These are phyloP conservation scores for Saccharomyces hybrid DNA, from an alignment of 1,139 yeast genomes.

Conservation along the genomic window DNA sequence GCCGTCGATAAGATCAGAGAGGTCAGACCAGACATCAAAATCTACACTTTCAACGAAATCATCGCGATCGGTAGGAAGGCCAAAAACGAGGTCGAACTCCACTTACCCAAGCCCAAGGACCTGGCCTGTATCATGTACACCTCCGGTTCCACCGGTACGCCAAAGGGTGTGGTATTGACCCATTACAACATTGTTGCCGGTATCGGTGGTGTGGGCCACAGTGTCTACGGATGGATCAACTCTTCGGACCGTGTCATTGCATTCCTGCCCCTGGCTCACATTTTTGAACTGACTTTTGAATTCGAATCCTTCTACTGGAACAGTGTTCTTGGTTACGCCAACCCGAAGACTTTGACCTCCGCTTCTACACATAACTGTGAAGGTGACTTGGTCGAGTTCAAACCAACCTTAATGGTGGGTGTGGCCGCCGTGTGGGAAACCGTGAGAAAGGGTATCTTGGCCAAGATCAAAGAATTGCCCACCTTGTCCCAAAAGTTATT, in stretches of 20 bases:
- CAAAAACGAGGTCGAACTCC: slow-evolving; percentile 28
- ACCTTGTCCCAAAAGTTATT: slow-evolving; percentile 66
- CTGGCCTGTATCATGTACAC: slow-evolving; percentile 94
- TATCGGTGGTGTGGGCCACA: slow-evolving; percentile 68
- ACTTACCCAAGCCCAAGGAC: slow-evolving; percentile 64
- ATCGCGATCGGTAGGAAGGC: slow-evolving; percentile 52
- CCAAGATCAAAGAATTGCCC: slow-evolving; percentile 65
- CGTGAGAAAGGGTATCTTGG: slow-evolving; percentile 83
- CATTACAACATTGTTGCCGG: slow-evolving; percentile 78
- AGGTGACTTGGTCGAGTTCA: slow-evolving; percentile 80
- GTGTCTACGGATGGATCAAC: slow-evolving; percentile 48
- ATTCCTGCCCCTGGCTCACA: slow-evolving; percentile 92
- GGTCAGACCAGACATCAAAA: slow-evolving; percentile 67
- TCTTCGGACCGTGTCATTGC: slow-evolving; percentile 67
- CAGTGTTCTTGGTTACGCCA: slow-evolving; percentile 80
- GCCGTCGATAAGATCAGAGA: slow-evolving; percentile 53
- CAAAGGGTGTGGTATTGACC: slow-evolving; percentile 89
- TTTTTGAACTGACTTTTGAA: slow-evolving; percentile 87
- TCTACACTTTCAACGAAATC: slow-evolving; percentile 60
- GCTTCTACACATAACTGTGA: slow-evolving; percentile 73
- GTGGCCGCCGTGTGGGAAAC: slow-evolving; percentile 99
- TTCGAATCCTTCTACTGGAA: slow-evolving; percentile 82
- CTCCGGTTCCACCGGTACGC: slow-evolving; percentile 95
- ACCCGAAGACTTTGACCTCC: slow-evolving; percentile 84
- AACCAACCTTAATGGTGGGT: slow-evolving; percentile 94